Conservation (phyloP, 106 monocot genomes). For the Iris macrosiphon region DNA sequence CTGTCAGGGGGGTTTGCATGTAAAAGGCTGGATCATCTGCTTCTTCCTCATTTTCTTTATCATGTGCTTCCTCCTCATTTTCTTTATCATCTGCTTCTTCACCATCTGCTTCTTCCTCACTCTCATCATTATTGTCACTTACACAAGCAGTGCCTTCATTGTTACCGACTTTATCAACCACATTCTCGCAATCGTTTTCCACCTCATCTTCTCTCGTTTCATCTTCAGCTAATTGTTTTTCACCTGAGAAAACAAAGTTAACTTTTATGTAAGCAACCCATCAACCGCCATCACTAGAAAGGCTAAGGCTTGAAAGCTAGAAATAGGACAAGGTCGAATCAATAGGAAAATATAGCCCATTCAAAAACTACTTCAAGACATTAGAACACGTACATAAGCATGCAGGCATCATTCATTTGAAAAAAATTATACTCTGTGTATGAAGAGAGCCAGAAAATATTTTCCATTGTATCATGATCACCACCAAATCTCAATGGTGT, state of each 20-base stretch:
- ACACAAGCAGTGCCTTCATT: not conserved
- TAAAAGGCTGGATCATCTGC: constrained; percentile 15
- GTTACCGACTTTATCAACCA: not conserved
- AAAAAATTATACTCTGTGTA: too few relatives aligned
- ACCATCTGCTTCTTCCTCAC: not conserved
- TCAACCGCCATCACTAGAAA: too few relatives aligned
- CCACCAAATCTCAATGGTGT: too few relatives aligned
- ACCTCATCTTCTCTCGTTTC: not conserved
- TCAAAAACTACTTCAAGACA: too few relatives aligned
- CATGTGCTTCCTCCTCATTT: constrained; percentile 13
- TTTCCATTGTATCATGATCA: too few relatives aligned
- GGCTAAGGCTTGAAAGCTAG: too few relatives aligned
- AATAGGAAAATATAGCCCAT: too few relatives aligned
- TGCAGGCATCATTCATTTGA: too few relatives aligned
- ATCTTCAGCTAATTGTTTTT: constrained; percentile 3
- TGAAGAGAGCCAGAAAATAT: too few relatives aligned
- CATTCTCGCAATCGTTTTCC: constrained; percentile 1
- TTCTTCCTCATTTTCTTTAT: constrained; percentile 23
- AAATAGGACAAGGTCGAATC: too few relatives aligned
- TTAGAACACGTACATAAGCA: too few relatives aligned
- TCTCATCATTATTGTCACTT: constrained; percentile 8
- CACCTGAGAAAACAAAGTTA: constrained; percentile 6
- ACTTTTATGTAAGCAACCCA: not conserved
- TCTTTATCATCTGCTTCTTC: constrained; percentile 5
- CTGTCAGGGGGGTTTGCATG: constrained; percentile 7